These are phyloP conservation scores for Brassica cretica DNA, from an alignment of 345 rosid species.

Conservation along the genomic window DNA sequence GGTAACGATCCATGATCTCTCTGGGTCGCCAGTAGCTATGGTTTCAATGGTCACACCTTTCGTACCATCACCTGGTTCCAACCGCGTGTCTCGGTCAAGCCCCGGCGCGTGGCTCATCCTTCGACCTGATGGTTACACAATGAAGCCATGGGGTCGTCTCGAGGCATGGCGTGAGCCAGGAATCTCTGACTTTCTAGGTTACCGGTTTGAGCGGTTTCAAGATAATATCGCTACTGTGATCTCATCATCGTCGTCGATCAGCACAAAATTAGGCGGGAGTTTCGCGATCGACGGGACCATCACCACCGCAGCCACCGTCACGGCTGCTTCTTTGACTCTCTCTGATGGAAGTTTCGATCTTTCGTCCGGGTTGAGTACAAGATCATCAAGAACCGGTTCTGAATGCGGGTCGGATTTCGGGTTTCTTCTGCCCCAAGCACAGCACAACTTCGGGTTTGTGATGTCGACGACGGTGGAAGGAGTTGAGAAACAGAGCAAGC, in stretches of 20 bases:
- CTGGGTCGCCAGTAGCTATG: too few relatives aligned
- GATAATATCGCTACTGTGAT: constrained; percentile 42
- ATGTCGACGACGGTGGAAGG: constrained; percentile 79
- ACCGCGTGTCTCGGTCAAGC: constrained; percentile 65
- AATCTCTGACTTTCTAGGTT: constrained; percentile 49
- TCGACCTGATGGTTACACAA: constrained; percentile 59
- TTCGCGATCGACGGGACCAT: constrained; percentile 62
- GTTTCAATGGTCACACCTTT: too few relatives aligned
- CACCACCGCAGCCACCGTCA: neutral
- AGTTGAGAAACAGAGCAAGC: constrained; percentile 44
- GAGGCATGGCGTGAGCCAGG: constrained; percentile 77
- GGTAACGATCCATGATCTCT: too few relatives aligned
- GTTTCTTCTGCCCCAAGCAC: neutral
- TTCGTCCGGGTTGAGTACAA: constrained; percentile 30
- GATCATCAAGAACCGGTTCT: constrained; percentile 51
- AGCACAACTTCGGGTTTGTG: constrained; percentile 53
- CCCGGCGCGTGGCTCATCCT: constrained; percentile 87
- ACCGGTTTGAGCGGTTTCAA: constrained; percentile 60
- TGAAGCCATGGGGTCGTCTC: constrained; percentile 92
- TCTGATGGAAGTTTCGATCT: constrained; percentile 68
- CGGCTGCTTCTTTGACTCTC: constrained; percentile 47
- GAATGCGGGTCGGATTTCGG: constrained; percentile 65
- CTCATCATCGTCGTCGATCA: constrained; percentile 45
- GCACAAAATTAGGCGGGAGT: constrained; percentile 62
- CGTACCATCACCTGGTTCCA: neutral